Evolutionary conservation across 2,329 filamentous ascomycete genomes (phyloP).

Genomic region (Chaetothyriales sp.): DNA sequence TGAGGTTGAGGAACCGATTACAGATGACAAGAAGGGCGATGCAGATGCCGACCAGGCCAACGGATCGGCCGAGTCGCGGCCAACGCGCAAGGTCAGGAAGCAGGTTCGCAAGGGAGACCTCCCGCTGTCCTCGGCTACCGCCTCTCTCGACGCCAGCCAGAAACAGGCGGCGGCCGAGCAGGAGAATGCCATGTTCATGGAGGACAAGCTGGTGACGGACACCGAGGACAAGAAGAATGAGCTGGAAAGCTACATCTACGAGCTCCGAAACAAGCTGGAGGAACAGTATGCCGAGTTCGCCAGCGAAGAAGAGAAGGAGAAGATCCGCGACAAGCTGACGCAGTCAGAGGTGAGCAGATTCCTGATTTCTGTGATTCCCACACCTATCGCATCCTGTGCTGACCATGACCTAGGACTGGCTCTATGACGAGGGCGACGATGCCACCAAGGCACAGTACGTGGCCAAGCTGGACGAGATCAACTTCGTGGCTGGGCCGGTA

Average conservation of each 20-base stretch:
- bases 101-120: constrained; percentile 95
- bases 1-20: constrained; percentile 86
- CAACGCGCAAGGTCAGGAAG: constrained; percentile 97
- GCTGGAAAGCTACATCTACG: constrained; percentile 94
- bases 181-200: constrained; percentile 84
- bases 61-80: constrained; percentile 53
- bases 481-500: constrained; percentile 76
- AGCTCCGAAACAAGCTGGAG: constrained; percentile 87
- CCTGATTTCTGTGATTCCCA: neutral
- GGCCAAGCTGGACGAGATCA: constrained; percentile 91
- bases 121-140: constrained; percentile 68
- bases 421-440: constrained; percentile 95
- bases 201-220: constrained; percentile 95
- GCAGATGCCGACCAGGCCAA: constrained; percentile 54
- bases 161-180: constrained; percentile 61
- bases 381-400: constrained; percentile 4
- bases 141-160: constrained; percentile 54
- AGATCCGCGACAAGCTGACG: constrained; percentile 69
- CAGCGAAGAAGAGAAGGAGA: constrained; percentile 81
- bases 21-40: constrained; percentile 50
- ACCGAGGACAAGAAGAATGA: constrained; percentile 99
- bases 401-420: constrained; percentile 59
- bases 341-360: constrained; percentile 57
- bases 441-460: constrained; percentile 85
- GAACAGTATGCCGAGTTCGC: constrained; percentile 80